These are phyloP conservation scores for Diaporthe destruens DNA, from an alignment of 2,329 filamentous ascomycete genomes.

Conservation along the genomic window DNA sequence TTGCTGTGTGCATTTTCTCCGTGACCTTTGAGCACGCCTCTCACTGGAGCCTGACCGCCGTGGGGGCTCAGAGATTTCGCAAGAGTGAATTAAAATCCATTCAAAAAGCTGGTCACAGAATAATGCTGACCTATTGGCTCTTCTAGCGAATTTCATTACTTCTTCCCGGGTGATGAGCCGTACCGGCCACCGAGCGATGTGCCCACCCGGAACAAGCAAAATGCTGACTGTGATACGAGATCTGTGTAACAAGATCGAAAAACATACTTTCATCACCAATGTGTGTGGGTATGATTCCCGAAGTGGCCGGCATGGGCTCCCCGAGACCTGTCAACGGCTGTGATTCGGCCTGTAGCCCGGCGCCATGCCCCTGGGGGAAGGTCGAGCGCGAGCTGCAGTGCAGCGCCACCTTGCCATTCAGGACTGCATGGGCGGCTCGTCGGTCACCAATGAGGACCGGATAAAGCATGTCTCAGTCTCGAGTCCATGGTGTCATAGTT, in stretches of 20 bases:
- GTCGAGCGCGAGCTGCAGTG: neutral
- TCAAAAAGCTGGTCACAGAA: neutral
- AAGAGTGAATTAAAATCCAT: neutral
- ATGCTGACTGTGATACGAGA: slow-evolving; percentile 15
- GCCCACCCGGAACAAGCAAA: slow-evolving; percentile 10
- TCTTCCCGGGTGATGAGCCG: neutral
- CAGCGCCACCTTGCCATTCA: neutral
- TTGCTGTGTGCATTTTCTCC: neutral
- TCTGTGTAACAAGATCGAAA: slow-evolving; percentile 29
- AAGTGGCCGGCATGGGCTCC: neutral
- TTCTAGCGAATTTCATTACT: neutral
- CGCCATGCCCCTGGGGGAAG: neutral
- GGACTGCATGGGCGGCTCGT: neutral
- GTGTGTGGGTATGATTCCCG: neutral
- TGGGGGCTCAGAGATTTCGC: neutral
- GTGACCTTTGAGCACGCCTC: neutral
- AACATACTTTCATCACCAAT: neutral
- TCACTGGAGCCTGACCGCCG: neutral
- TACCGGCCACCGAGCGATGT: neutral
- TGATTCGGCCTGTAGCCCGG: neutral
- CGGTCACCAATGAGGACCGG: neutral
- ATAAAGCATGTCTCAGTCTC: slow-evolving; percentile 2
- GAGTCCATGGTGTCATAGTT: neutral
- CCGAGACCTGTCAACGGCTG: slow-evolving; percentile 4
- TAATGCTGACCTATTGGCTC: neutral